Conservation (phyloP, 805 yeast genomes). For the Metschnikowia continentalis region DNA sequence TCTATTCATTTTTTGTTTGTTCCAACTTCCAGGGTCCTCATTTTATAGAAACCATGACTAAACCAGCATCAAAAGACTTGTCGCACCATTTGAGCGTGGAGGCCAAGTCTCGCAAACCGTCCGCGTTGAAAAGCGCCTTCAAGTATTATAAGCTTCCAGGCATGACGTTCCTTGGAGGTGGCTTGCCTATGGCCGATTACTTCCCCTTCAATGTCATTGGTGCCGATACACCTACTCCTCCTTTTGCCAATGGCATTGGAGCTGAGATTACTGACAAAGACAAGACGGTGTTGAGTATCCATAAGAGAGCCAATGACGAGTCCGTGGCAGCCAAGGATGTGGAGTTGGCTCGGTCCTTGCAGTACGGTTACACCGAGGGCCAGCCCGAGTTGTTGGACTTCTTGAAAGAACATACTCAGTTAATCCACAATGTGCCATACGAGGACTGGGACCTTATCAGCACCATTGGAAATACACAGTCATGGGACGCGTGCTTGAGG, state of each 20-base stretch:
- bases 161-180: constrained; percentile 90
- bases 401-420: constrained; percentile 69
- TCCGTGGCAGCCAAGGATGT: constrained; percentile 41
- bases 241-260: constrained; percentile 75
- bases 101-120: constrained; percentile 68
- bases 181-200: constrained; percentile 84
- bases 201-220: constrained; percentile 84
- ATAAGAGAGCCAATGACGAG: constrained; percentile 27
- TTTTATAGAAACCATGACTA: constrained; percentile 17
- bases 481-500: constrained; percentile 80
- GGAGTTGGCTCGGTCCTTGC: constrained; percentile 81
- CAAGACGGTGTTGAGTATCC: constrained; percentile 40
- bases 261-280: constrained; percentile 47
- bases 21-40: too few relatives aligned
- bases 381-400: constrained; percentile 65
- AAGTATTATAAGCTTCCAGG: constrained; percentile 69
- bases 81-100: constrained; percentile 73
- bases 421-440: constrained; percentile 44
- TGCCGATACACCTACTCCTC: constrained; percentile 72
- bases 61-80: constrained; percentile 59
- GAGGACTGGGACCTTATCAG: constrained; percentile 66
- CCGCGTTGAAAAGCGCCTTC: constrained; percentile 82
- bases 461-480: constrained; percentile 85
- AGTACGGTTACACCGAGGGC: constrained; percentile 86
- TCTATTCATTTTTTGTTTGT: too few relatives aligned